Percentiles rank a stretch among this genome's conserved stretches.
Conservation (phyloP, 2,329 filamentous ascomycete genomes). For the Helicocarpus griseus region DNA sequence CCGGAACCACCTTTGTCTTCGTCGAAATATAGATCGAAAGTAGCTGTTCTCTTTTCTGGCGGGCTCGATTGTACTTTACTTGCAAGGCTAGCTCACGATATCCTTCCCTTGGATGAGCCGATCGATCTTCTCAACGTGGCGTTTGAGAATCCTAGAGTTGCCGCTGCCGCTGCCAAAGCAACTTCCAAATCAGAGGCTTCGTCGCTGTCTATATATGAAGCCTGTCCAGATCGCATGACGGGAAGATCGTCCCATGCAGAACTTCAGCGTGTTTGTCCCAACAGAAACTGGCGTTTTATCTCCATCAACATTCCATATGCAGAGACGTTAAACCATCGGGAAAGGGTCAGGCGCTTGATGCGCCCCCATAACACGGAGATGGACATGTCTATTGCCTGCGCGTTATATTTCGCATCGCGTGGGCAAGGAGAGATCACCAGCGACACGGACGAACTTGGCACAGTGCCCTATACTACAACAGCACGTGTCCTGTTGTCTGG, state of each 20-base stretch:
- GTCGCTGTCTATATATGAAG: conserved; percentile 51
- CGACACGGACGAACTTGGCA: conserved; percentile 19
- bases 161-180: conserved; percentile 39
- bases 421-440: conserved; percentile 47
- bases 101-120: conserved; percentile 56
- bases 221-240: conserved; percentile 83
- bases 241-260: conserved; percentile 73
- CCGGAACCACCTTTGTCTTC: conserved; percentile 44
- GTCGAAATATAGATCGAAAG: conserved; percentile 23
- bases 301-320: conserved; percentile 68
- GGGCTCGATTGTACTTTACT: conserved; percentile 88
- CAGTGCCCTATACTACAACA: conserved; percentile 50
- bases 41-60: conserved; percentile 86
- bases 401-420: conserved; percentile 88
- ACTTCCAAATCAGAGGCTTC: conserved; percentile 21
- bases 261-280: conserved; percentile 57
- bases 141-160: conserved; percentile 80
- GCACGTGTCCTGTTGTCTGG: conserved; percentile 84
- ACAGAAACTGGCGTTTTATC: conserved; percentile 72
- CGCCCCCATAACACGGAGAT: conserved; percentile 95
- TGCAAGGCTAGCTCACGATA: conserved; percentile 67
- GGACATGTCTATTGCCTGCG: conserved; percentile 89
- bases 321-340: conserved; percentile 60
- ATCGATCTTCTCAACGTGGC: conserved; percentile 93
- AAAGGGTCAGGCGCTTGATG: conserved; percentile 66